Evolutionary conservation across 225 moss, liverwort and hornwort species (phyloP), one percentile per base, ranked within the genome.

Genomic region (Polytrichum formosum): DNA sequence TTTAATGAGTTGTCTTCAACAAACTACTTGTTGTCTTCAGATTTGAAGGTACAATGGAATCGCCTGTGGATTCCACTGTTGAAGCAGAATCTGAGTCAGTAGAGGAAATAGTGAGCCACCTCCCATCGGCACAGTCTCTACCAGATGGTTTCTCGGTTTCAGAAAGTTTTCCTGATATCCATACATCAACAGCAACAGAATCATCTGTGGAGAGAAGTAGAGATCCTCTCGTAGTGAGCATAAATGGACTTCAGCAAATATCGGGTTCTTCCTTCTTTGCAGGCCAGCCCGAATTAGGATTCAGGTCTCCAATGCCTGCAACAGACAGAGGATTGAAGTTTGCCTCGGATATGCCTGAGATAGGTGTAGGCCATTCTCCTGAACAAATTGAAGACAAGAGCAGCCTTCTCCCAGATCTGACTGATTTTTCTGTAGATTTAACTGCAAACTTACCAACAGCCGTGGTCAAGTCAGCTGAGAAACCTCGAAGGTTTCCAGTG

Each of bases 401-500:
- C 20, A 78, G 78, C 61, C 64, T 70, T 46, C 76, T 71, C 21
- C 60, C n/a, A 55, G 75, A 76, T 68, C 78, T 74, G 70, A 63
- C 76, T 37, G 88, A 82, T 61, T 80, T 80, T 70, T 68, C 84
- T 67, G 73, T 71, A 67, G 74, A 76, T 75, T 65, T 79, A 27
- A 72, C 71, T 58, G 76, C 74, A 56, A 70, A 76, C 68, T 66
- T 80, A 46, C 66, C 69, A 70, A 72, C 77, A 26, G 53, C 73
- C 65, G 82, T 75, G 53, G 82, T 73, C 61, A 88, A 87, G 66
- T 70, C 82, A 26, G 77, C 80, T 6, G 93, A 90, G 76, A 92
- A 96, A 75, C 77, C 75, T 35, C 84, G 93, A 73, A 87, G 75
- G 72, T 96, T 96, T 83, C 96, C 96, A 10, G 96, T 96, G 53